phyloP scores from a whole-genome alignment of 192 early-diverging fungal species.

The Coemansia sp. region DNA sequence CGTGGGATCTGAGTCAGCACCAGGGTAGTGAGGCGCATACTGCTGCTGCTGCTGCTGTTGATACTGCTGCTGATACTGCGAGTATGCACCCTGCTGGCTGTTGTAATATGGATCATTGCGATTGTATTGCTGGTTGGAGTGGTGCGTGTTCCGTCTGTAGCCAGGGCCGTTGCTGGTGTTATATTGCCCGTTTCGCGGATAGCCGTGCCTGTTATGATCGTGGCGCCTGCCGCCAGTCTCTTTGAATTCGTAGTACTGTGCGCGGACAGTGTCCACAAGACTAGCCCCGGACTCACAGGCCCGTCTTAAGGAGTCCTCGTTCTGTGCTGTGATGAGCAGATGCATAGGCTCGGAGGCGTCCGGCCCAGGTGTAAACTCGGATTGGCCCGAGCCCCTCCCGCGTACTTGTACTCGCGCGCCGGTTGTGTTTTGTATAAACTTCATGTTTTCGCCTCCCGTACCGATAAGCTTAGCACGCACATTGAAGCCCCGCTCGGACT shows the following conservation, averaged over 20 bases:
- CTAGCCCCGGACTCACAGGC: conserved; percentile 72
- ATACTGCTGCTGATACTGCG: conserved; percentile 11
- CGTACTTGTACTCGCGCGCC: conserved; percentile 76
- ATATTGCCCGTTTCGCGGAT: neutral
- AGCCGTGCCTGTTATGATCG: conserved; percentile 13
- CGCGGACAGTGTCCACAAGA: conserved; percentile 74
- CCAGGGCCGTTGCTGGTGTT: conserved; percentile 4
- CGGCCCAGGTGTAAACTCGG: conserved; percentile 60
- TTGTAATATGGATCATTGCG: conserved; percentile 9
- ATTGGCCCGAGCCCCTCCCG: conserved; percentile 80
- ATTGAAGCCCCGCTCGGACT: conserved; percentile 74
- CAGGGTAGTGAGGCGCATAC: conserved; percentile 2
- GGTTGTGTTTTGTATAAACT: conserved; percentile 83
- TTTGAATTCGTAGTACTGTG: conserved; percentile 64
- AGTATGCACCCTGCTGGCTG: conserved; percentile 9
- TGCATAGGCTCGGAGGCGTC: conserved; percentile 79
- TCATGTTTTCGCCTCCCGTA: conserved; percentile 73
- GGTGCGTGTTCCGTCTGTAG: conserved; percentile 21
- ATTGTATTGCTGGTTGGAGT: conserved; percentile 5
- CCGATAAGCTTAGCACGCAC: conserved; percentile 86
- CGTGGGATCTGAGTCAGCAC: neutral
- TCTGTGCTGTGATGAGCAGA: conserved; percentile 69
- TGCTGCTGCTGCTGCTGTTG: conserved; percentile 23
- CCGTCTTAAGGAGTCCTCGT: conserved; percentile 65
- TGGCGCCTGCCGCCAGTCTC: conserved; percentile 25